phyloP scores from a whole-genome alignment of 2,329 filamentous ascomycete genomes.

The Passalora sequoiae region DNA sequence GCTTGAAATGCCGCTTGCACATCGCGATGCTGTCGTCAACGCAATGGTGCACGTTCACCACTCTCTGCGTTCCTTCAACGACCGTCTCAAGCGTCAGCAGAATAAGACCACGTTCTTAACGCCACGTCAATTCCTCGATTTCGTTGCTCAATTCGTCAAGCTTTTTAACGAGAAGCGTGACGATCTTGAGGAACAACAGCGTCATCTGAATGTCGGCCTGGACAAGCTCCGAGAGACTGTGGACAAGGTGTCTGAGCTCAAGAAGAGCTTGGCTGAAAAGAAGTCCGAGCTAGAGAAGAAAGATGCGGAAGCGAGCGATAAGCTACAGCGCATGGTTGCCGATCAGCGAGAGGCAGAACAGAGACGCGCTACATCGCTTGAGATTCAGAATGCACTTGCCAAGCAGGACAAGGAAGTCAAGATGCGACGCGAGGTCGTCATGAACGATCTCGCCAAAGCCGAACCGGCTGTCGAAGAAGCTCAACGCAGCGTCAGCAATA shows the following conservation, averaged over 20 bases:
- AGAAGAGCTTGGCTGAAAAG: slow-evolving; percentile 87
- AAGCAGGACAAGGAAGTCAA: slow-evolving; percentile 87
- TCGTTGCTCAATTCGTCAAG: slow-evolving; percentile 95
- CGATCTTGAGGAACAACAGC: slow-evolving; percentile 96
- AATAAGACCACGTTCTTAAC: slow-evolving; percentile 90
- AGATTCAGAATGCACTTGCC: slow-evolving; percentile 81
- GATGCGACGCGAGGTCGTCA: slow-evolving; percentile 72
- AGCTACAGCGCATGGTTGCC: slow-evolving; percentile 92
- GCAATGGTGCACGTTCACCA: slow-evolving; percentile 99
- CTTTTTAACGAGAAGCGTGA: slow-evolving; percentile 98
- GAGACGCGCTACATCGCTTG: slow-evolving; percentile 77
- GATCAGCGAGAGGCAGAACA: slow-evolving; percentile 94
- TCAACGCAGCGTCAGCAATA: slow-evolving; percentile 94
- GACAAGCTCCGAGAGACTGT: slow-evolving; percentile 97
- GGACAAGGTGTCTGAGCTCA: slow-evolving; percentile 90
- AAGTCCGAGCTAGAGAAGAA: slow-evolving; percentile 89
- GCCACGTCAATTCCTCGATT: slow-evolving; percentile 94
- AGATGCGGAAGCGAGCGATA: slow-evolving; percentile 92
- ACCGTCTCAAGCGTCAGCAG: slow-evolving; percentile 83
- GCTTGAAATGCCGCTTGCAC: slow-evolving; percentile 75
- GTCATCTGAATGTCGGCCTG: slow-evolving; percentile 94
- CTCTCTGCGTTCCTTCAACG: slow-evolving; percentile 85
- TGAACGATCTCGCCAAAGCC: slow-evolving; percentile 80
- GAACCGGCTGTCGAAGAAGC: slow-evolving; percentile 91
- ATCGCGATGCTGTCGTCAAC: slow-evolving; percentile 90